Conservation (phyloP, 163 green algal species). For the Prototheca wickerhamii region DNA sequence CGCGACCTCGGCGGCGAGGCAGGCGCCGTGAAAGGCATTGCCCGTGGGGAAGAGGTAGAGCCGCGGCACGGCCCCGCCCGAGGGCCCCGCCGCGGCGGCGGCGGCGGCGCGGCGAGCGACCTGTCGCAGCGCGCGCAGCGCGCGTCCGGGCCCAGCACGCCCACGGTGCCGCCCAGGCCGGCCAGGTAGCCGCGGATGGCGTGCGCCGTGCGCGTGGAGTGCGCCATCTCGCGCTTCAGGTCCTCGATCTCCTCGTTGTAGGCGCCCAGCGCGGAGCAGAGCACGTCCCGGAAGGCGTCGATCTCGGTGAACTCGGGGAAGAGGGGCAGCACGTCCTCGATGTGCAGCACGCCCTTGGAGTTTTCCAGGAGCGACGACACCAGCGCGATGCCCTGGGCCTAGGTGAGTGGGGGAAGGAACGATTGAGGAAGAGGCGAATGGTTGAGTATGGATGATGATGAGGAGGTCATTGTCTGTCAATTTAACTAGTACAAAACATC, state of each 20-base stretch:
- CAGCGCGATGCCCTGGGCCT: slow-evolving; percentile 15
- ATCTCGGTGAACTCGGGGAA: slow-evolving; percentile 95
- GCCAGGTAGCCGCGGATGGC: slow-evolving; percentile 41
- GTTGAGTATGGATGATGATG: too few species aligned
- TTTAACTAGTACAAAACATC: too few species aligned
- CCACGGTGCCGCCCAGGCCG: slow-evolving; percentile 28
- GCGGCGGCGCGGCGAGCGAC: slow-evolving; percentile 29
- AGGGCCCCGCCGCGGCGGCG: slow-evolving; percentile 23
- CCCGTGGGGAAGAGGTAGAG: slow-evolving; percentile 62
- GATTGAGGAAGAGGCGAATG: too few species aligned
- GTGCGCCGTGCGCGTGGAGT: slow-evolving; percentile 62
- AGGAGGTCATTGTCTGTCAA: too few species aligned
- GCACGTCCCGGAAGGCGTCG: slow-evolving; percentile 85
- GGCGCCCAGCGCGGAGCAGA: slow-evolving; percentile 60
- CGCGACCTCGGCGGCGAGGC: slow-evolving; percentile 44
- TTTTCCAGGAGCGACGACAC: slow-evolving; percentile 20
- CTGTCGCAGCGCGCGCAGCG: slow-evolving; percentile 47
- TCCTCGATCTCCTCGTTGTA: slow-evolving; percentile 71
- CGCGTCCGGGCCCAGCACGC: slow-evolving; percentile 32
- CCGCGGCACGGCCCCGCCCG: slow-evolving; percentile 26
- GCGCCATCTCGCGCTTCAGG: slow-evolving; percentile 73
- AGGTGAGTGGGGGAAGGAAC: too few species aligned
- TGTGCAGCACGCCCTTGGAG: slow-evolving; percentile 62
- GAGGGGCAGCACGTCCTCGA: slow-evolving; percentile 93
- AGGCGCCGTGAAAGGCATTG: slow-evolving; percentile 60